These are phyloP conservation scores for Volvox africanus DNA, from an alignment of 139 green algal genomes.

Conservation along the genomic window DNA sequence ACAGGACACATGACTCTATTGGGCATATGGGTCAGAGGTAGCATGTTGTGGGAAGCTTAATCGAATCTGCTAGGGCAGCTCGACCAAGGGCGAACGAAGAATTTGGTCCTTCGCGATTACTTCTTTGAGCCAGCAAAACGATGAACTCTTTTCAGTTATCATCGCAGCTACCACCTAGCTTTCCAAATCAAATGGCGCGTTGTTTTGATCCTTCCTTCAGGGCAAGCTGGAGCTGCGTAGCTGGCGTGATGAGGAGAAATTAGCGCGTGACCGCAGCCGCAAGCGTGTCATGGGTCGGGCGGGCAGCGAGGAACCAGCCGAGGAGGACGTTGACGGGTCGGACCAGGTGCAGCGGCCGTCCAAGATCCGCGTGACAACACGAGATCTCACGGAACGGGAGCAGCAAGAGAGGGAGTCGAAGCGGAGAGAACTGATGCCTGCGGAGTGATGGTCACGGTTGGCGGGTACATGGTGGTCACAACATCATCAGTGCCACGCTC, in stretches of 20 bases:
- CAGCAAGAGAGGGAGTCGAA: slow-evolving; percentile 19
- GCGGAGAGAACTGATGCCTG: not conserved
- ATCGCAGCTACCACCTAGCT: too few relatives aligned
- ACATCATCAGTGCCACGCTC: too few relatives aligned
- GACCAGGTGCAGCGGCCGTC: slow-evolving; percentile 43
- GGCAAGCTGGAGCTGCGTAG: slow-evolving; percentile 49
- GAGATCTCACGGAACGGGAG: slow-evolving; percentile 33
- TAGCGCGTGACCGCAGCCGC: slow-evolving; percentile 35
- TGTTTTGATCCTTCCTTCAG: not conserved
- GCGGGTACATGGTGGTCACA: too few relatives aligned
- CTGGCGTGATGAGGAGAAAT: slow-evolving; percentile 47
- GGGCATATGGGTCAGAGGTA: too few relatives aligned
- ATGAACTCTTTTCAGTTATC: too few relatives aligned
- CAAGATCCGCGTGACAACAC: slow-evolving; percentile 35
- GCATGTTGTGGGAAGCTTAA: too few relatives aligned
- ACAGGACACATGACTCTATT: too few relatives aligned
- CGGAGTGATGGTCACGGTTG: not conserved
- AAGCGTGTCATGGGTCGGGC: slow-evolving; percentile 40
- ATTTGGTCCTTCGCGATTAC: too few relatives aligned
- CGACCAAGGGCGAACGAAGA: too few relatives aligned
- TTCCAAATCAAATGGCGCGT: too few relatives aligned
- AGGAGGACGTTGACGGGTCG: slow-evolving; percentile 29
- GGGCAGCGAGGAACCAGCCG: slow-evolving; percentile 8
- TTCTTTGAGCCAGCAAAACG: too few relatives aligned
- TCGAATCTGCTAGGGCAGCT: too few relatives aligned